A percentile compares a stretch with the other conserved stretches of the same genome.
Evolutionary conservation across 2,329 filamentous ascomycete genomes (phyloP).

Genomic region (Colletotrichum spinosum): DNA sequence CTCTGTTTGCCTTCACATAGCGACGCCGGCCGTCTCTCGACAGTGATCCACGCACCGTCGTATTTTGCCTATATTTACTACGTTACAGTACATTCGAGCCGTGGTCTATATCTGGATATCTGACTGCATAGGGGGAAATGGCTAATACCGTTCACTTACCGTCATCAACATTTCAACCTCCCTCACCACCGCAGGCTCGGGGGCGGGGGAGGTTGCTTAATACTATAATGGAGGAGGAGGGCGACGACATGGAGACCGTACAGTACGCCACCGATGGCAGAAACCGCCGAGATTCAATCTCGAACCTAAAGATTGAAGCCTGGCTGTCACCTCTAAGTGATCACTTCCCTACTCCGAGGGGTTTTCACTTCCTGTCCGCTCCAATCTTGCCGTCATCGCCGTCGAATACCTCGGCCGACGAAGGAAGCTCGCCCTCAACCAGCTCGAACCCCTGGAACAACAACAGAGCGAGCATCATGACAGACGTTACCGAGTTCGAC

Average conservation of each 20-base stretch:
- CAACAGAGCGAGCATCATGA: conserved; percentile 68
- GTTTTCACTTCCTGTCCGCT: conserved; percentile 72
- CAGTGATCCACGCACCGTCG: conserved; percentile 24
- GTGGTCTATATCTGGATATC: conserved; percentile 43
- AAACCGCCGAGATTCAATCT: conserved; percentile 44
- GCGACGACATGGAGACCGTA: conserved; percentile 56
- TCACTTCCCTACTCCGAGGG: conserved; percentile 80
- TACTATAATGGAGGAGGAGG: conserved; percentile 73
- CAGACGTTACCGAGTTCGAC: conserved; percentile 81
- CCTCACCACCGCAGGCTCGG: conserved; percentile 67
- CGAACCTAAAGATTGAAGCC: conserved; percentile 65
- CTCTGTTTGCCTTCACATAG: conserved; percentile 19
- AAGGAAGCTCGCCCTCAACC: conserved; percentile 63
- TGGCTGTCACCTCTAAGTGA: conserved; percentile 71
- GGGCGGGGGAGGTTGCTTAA: conserved; percentile 67
- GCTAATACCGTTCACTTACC: conserved; percentile 56
- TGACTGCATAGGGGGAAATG: conserved; percentile 55
- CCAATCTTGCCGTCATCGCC: conserved; percentile 72
- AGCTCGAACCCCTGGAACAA: conserved; percentile 72
- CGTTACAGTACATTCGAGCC: conserved; percentile 17
- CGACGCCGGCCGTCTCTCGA: conserved; percentile 52
- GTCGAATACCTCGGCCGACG: conserved; percentile 65
- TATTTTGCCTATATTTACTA: conserved; percentile 33
- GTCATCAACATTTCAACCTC: conserved; percentile 56
- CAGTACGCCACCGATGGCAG: conserved; percentile 38